Base-by-base conservation (phyloP, 2,329 filamentous ascomycete species). In the Aspergillus costaricaensis region DNA sequence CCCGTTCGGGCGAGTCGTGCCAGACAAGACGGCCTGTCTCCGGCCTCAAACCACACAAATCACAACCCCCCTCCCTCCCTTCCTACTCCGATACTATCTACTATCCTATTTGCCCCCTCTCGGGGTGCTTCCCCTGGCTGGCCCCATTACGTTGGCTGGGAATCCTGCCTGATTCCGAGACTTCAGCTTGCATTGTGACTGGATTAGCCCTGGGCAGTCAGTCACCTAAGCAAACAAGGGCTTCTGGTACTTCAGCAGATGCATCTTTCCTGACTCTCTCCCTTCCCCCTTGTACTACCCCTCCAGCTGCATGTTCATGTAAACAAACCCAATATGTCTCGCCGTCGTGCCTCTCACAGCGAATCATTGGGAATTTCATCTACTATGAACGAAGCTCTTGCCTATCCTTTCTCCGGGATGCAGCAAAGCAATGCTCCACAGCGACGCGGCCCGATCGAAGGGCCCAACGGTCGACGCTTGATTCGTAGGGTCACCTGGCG, bases 401-500 rank as follows among this genome's bases (percentile, higher is more conserved):
- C 75, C 38, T 75, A 77, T 66, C 72, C 74, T 2, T 75, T 70
- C 61, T 67, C 67, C 62, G 64, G 65, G 57, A 66, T 65, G 58
- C 67, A 71, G 43, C 64, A 67, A 55, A 61, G 63, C 36, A 60
- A 65, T 54, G 61, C 62, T 53, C 66, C 65, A 43, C 71, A 64
- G 57, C 74, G 71, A 52, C 70, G 74, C 44, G 75, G 74, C 9
- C 75, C 75, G 48, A 77, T 77, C 63, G 75, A 77, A 62, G 75
- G 74, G n/a, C 76, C 76, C 36, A 69, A 74, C 66, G 76, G 76
- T 61, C 73, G 75, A 43, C 70, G 74, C 53, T 65, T 77, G 41
- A 75, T 75, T 61, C 75, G 76, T 32, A 70, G 76, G 62, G 75
- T 77, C 64, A 77, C 75, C 64, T 78, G 76, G 76, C 74, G 76